Conservation (phyloP, 148 eudicot genomes). For the Rheum nobile region DNA sequence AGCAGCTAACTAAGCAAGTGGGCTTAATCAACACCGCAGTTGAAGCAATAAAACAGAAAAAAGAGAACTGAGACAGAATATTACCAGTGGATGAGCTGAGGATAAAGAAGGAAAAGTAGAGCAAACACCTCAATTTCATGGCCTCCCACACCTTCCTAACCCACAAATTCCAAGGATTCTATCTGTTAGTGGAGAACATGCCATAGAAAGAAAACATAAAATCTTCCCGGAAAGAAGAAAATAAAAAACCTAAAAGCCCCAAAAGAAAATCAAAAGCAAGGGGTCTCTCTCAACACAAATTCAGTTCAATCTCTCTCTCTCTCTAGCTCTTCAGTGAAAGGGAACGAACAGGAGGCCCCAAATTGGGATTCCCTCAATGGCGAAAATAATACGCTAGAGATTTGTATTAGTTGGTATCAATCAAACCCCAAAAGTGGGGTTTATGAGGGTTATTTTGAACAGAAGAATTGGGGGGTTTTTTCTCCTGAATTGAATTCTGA, state of each 20-base stretch:
- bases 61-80: neutral
- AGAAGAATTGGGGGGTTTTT: neutral
- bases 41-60: neutral
- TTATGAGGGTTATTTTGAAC: neutral
- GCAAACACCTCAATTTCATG: constrained; percentile 2
- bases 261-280: neutral
- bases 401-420: neutral
- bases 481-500: neutral
- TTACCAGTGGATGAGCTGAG: constrained; percentile 3
- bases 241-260: neutral
- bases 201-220: constrained; percentile 1
- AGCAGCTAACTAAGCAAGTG: neutral
- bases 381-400: neutral
- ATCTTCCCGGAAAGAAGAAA: neutral
- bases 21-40: neutral
- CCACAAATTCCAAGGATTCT: neutral
- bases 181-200: constrained; percentile 1
- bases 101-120: neutral
- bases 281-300: neutral
- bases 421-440: constrained; percentile 2
- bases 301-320: neutral
- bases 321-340: neutral
- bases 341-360: neutral
- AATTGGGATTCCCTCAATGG: neutral
- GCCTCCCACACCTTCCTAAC: constrained; percentile 2